A percentile compares a stretch with the other conserved stretches of the same genome.
Conservation (phyloP, 2,329 filamentous ascomycete species). For the Epichloe gansuensis region DNA sequence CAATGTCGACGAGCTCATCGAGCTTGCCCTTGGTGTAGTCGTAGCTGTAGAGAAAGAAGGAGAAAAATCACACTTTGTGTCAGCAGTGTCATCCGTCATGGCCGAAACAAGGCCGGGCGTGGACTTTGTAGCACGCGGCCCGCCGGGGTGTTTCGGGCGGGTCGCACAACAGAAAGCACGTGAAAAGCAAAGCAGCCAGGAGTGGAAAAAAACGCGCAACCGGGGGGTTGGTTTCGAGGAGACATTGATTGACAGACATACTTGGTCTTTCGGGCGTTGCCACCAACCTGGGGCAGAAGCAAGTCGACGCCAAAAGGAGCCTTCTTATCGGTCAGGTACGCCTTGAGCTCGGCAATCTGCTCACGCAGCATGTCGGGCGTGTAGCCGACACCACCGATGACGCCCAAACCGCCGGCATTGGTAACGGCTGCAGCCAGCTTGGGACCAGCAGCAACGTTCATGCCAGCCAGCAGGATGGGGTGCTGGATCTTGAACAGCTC, state of each 20-base stretch:
- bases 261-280: conserved; percentile 90
- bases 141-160: background rate
- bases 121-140: background rate
- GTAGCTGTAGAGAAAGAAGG: conserved; percentile 50
- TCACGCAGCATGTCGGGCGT: conserved; percentile 94
- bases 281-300: conserved; percentile 86
- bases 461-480: conserved; percentile 87
- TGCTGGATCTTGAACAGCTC: conserved; percentile 98
- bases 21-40: conserved; percentile 99
- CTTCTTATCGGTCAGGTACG: conserved; percentile 76
- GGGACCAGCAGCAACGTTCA: conserved; percentile 97
- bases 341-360: conserved; percentile 90
- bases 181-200: background rate
- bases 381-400: conserved; percentile 92
- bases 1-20: conserved; percentile 74
- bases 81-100: background rate
- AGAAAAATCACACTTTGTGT: background rate
- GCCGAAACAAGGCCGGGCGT: background rate
- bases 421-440: conserved; percentile 94
- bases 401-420: conserved; percentile 91
- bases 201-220: background rate
- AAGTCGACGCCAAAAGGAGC: conserved; percentile 93
- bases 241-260: conserved; percentile 20
- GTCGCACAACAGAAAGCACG: background rate
- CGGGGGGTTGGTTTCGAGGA: background rate